A percentile compares a stretch with the other conserved stretches of the same genome.
Conservation (phyloP, 2,329 filamentous ascomycete species). For the Alternaria atra region DNA sequence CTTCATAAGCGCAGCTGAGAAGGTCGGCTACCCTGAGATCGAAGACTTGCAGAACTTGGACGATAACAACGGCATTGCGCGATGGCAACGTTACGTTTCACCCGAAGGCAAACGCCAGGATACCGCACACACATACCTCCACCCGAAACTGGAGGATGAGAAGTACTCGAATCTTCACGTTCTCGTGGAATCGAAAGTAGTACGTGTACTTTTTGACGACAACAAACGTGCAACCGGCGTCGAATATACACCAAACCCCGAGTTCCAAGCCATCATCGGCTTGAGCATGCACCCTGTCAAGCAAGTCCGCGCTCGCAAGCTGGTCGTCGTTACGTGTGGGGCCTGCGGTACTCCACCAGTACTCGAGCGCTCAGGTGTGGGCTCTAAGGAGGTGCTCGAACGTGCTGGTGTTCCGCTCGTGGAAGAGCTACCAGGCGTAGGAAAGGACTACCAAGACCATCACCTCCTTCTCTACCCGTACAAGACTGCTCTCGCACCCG, state of each 20-base stretch:
- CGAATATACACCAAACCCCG: conserved; percentile 63
- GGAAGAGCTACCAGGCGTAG: conserved; percentile 68
- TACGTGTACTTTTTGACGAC: conserved; percentile 64
- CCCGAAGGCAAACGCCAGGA: conserved; percentile 66
- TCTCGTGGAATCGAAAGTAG: conserved; percentile 65
- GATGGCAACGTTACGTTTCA: conserved; percentile 61
- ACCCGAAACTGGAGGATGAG: conserved; percentile 60
- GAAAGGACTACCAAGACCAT: conserved; percentile 71
- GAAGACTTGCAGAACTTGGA: conserved; percentile 64
- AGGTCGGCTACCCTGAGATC: conserved; percentile 62
- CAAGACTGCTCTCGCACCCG: conserved; percentile 55
- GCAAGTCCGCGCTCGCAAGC: conserved; percentile 61
- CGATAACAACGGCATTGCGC: conserved; percentile 52
- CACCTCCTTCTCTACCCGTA: conserved; percentile 65
- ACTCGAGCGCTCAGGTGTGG: conserved; percentile 70
- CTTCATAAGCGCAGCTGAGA: conserved; percentile 60
- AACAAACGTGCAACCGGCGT: conserved; percentile 66
- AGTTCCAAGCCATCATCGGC: conserved; percentile 43
- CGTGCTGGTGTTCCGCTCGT: conserved; percentile 63
- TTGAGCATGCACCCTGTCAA: conserved; percentile 47
- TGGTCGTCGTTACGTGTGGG: conserved; percentile 63
- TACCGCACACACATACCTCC: conserved; percentile 64
- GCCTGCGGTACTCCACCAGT: conserved; percentile 64
- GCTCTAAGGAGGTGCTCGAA: conserved; percentile 59
- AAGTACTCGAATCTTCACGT: conserved; percentile 68